These are phyloP conservation scores for Venustampulla echinocandica DNA, from an alignment of 495 filamentous ascomycete genomes.

Conservation along the genomic window DNA sequence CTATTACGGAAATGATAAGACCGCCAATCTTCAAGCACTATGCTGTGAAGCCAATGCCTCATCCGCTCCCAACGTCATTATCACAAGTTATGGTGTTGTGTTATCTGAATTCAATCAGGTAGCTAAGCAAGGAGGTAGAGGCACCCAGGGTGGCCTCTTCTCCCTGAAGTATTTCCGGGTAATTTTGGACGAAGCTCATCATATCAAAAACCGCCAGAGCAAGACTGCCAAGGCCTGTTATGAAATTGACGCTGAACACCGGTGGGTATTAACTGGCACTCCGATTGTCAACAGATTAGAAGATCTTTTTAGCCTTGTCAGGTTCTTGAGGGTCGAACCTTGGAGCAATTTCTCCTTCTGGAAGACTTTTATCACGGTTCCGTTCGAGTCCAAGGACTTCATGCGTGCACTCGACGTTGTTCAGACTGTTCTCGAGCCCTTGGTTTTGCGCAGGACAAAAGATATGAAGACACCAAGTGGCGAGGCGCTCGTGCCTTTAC, in stretches of 20 bases:
- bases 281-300: conserved; percentile 95
- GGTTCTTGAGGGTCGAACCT: conserved; percentile 86
- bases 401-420: conserved; percentile 92
- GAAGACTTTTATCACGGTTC: conserved; percentile 96
- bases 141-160: conserved; percentile 65
- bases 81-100: conserved; percentile 92
- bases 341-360: conserved; percentile 99
- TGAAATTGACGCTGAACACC: conserved; percentile 71
- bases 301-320: conserved; percentile 90
- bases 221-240: conserved; percentile 94
- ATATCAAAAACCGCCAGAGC: conserved; percentile 81
- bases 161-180: conserved; percentile 88
- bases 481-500: conserved; percentile 73
- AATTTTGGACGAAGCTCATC: conserved; percentile 91
- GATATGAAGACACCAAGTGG: conserved; percentile 96
- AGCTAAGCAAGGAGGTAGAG: conserved; percentile 41
- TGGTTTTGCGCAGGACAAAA: conserved; percentile 92
- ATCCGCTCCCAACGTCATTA: conserved; percentile 77
- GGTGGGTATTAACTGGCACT: conserved; percentile 92
- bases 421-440: conserved; percentile 88
- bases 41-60: conserved; percentile 66
- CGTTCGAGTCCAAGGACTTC: conserved; percentile 91
- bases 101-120: conserved; percentile 81
- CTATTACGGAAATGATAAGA: conserved; percentile 87
- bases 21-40: conserved; percentile 60